Conservation (phyloP, 2,329 filamentous ascomycete species). For the Aspergillus glaucus region DNA sequence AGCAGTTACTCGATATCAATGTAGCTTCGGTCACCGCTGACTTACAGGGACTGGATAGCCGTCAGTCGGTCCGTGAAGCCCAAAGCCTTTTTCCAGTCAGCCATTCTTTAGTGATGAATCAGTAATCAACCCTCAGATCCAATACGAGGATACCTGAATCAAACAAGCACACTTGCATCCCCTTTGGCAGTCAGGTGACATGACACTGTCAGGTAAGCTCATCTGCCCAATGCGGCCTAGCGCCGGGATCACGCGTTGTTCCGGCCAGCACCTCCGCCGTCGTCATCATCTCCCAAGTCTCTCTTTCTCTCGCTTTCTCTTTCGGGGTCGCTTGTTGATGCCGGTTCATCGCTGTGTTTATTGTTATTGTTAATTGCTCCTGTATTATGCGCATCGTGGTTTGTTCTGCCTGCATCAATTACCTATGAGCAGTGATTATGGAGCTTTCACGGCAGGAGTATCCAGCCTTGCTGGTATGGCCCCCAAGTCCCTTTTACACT, state of each 20-base stretch:
- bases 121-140: neutral
- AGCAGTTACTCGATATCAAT: slow-evolving; percentile 4
- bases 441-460: slow-evolving; percentile 83
- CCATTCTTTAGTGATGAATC: slow-evolving; percentile 4
- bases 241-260: slow-evolving; percentile 1
- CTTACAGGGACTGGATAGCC: slow-evolving; percentile 58
- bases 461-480: slow-evolving; percentile 82
- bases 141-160: neutral
- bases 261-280: slow-evolving; percentile 7
- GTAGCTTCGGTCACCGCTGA: slow-evolving; percentile 5
- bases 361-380: slow-evolving; percentile 8
- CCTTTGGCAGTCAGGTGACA: neutral
- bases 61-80: slow-evolving; percentile 57
- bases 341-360: slow-evolving; percentile 2
- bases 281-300: slow-evolving; percentile 9
- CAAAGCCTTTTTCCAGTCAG: slow-evolving; percentile 47
- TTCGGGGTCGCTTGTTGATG: slow-evolving; percentile 8
- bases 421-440: slow-evolving; percentile 44
- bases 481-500: neutral
- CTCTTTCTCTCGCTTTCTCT: slow-evolving; percentile 2
- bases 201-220: neutral
- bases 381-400: slow-evolving; percentile 29
- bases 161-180: neutral
- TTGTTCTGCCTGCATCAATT: slow-evolving; percentile 12
- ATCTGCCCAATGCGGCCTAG: slow-evolving; percentile 1